Base-by-base conservation (phyloP, 2,329 filamentous ascomycete genomes). In the Pseudogymnoascus sp. region DNA sequence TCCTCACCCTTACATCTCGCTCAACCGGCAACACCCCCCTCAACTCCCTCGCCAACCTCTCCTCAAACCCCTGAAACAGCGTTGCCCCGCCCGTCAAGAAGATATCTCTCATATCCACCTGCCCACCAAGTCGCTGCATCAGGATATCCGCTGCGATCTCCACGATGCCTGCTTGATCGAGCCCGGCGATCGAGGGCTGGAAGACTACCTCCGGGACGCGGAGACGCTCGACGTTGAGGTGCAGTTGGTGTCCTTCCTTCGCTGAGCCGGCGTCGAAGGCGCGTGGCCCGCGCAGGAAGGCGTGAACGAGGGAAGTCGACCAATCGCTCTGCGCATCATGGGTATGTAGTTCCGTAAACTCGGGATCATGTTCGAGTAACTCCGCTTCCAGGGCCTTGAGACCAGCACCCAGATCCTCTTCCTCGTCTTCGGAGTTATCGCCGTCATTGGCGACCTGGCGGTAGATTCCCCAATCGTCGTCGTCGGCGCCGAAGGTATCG, bases 391-490 rank as follows among this genome's bases (percentile, higher is more conserved):
- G 84, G 1, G 78, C 80, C 72, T 90, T 90, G 53, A 99, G 83
- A 63, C 82, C 84, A 4, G 82, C 84, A 63, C 84, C 83, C 0
- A 96, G 82, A 70, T 97, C 93, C 74, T 93, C 90, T 73, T 96
- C 92, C 60, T 96, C 92, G 70, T 93, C 90, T 68, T 97, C 92
- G 66, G 94, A 91, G 71, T 89, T 91, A 14, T 84, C 84, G 6
- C 89, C 88, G 60, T 91, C 92, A 0, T 90, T 91, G 1, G 91
- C 90, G 63, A 97, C 95, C 42, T 91, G 91, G 62, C 94, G 88
- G 76, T 99, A 99, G 12, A 99, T 91, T 64, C 91, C 91, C 94
- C 94, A 99, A 75, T 99, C 94, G 63, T 95, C 92, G 72, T 99
- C 94, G 74, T 99, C 93, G 60, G 92, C 92, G 63, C 94, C 94